Percentiles rank a stretch among this genome's conserved stretches.
phyloP scores from a whole-genome alignment of 805 yeast species.

The Gaillardinia entomophila region DNA sequence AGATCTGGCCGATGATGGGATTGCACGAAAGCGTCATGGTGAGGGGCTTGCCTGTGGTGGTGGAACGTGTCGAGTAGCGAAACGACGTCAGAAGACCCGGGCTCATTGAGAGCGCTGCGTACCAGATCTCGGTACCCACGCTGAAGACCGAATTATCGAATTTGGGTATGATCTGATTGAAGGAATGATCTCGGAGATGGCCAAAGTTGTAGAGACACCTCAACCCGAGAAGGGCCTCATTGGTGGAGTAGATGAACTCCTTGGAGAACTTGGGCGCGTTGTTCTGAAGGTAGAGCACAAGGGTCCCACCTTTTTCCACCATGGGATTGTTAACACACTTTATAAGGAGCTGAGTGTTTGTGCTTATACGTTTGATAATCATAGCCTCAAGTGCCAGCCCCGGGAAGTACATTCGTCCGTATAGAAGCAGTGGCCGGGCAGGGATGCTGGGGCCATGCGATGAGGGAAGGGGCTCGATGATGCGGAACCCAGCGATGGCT shows the following conservation, averaged over 20 bases:
- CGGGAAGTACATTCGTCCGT: constrained; percentile 87
- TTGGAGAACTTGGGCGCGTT: constrained; percentile 57
- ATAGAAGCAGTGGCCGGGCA: constrained; percentile 42
- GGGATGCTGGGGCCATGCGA: too few relatives aligned
- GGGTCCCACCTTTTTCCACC: constrained; percentile 45
- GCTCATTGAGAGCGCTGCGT: constrained; percentile 73
- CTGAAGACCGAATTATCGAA: constrained; percentile 62
- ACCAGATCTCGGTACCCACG: constrained; percentile 85
- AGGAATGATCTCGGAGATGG: constrained; percentile 3
- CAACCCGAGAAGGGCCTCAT: constrained; percentile 78
- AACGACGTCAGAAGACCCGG: constrained; percentile 87
- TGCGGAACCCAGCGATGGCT: constrained; percentile 63
- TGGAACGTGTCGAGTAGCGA: constrained; percentile 78
- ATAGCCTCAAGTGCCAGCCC: constrained; percentile 84
- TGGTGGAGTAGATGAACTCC: constrained; percentile 77
- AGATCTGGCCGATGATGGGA: constrained; percentile 84
- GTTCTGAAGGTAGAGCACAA: constrained; percentile 68
- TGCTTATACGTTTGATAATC: constrained; percentile 59
- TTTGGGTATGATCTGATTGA: constrained; percentile 19
- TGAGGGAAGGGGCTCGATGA: constrained; percentile 42
- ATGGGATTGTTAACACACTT: constrained; percentile 71
- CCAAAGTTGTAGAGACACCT: constrained; percentile 70
- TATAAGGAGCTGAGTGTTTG: constrained; percentile 57
- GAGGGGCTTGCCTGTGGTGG: constrained; percentile 83
- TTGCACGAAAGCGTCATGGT: constrained; percentile 83